phyloP scores from a whole-genome alignment of 2,329 filamentous ascomycete genomes.

The Alternaria novae-zelandiae region DNA sequence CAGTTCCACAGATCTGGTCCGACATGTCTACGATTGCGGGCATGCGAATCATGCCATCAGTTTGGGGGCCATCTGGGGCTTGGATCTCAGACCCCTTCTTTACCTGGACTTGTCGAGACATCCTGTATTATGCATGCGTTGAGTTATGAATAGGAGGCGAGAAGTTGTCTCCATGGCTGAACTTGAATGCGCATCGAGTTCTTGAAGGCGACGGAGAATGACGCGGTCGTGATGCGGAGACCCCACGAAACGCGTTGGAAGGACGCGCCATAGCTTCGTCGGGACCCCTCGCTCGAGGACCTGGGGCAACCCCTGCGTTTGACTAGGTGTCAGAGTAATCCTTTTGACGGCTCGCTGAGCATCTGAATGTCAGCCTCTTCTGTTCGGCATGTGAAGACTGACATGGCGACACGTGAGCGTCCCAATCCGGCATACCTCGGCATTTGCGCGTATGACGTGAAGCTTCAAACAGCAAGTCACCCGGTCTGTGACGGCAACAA shows the following conservation, averaged over 20 bases:
- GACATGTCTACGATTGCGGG: constrained; percentile 69
- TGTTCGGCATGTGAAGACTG: constrained; percentile 17
- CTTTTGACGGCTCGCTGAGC: constrained; percentile 5
- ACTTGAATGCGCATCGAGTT: neutral
- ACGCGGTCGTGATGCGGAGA: constrained; percentile 10
- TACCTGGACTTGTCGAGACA: constrained; percentile 37
- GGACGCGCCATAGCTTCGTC: neutral
- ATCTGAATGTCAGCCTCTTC: constrained; percentile 19
- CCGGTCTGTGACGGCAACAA: constrained; percentile 13
- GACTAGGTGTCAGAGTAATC: neutral
- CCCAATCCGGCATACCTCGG: constrained; percentile 34
- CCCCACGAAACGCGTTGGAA: constrained; percentile 7
- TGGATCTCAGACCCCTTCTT: constrained; percentile 39
- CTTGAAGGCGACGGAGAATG: neutral
- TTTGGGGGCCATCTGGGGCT: constrained; percentile 53
- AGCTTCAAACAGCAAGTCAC: constrained; percentile 33
- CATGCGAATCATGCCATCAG: constrained; percentile 58
- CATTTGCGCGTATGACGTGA: constrained; percentile 37
- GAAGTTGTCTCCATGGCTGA: neutral
- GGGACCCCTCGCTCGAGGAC: neutral
- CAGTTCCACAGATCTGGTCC: constrained; percentile 70
- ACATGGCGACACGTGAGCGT: constrained; percentile 18
- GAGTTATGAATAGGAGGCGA: neutral
- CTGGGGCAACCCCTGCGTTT: neutral
- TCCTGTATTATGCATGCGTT: neutral